Percentiles rank a stretch among this genome's conserved stretches.
phyloP scores from a whole-genome alignment of 2,329 filamentous ascomycete species.

The Rutstroemia sp. region DNA sequence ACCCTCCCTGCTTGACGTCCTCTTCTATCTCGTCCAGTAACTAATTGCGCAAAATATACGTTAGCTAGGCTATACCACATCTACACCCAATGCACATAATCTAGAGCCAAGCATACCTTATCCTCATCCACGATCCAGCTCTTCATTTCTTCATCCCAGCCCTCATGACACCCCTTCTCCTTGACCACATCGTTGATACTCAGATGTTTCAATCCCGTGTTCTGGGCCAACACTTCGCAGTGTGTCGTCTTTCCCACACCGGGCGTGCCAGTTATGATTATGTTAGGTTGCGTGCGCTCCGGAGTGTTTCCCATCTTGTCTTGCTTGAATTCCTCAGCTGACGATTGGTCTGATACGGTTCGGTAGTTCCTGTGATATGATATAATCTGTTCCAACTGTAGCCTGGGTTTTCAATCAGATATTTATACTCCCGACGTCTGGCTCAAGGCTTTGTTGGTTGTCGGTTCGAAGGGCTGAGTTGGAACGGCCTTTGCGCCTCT shows the following conservation, averaged over 20 bases:
- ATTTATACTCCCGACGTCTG: too few species aligned
- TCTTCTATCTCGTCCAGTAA: slow-evolving; percentile 85
- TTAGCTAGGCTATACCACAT: not conserved
- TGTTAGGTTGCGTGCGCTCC: slow-evolving; percentile 55
- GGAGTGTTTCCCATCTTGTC: not conserved
- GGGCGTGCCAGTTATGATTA: slow-evolving; percentile 91
- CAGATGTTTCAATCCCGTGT: slow-evolving; percentile 71
- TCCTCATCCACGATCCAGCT: slow-evolving; percentile 96
- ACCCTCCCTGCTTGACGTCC: slow-evolving; percentile 70
- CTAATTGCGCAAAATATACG: slow-evolving; percentile 34
- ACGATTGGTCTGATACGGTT: too few species aligned
- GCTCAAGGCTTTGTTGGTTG: too few species aligned
- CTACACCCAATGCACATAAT: not conserved
- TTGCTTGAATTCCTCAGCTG: not conserved
- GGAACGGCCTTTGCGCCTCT: not conserved
- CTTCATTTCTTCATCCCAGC: slow-evolving; percentile 76
- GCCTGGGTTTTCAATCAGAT: too few species aligned
- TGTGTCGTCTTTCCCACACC: slow-evolving; percentile 95
- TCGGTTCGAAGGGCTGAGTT: too few species aligned
- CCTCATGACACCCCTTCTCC: slow-evolving; percentile 78
- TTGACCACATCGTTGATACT: slow-evolving; percentile 90
- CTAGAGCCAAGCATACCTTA: slow-evolving; percentile 50
- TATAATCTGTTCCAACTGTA: not conserved
- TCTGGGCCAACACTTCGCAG: slow-evolving; percentile 71
- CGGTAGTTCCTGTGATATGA: not conserved